Evolutionary conservation across 2,329 filamentous ascomycete genomes (phyloP).

Genomic region (Verticillium klebahnii): DNA sequence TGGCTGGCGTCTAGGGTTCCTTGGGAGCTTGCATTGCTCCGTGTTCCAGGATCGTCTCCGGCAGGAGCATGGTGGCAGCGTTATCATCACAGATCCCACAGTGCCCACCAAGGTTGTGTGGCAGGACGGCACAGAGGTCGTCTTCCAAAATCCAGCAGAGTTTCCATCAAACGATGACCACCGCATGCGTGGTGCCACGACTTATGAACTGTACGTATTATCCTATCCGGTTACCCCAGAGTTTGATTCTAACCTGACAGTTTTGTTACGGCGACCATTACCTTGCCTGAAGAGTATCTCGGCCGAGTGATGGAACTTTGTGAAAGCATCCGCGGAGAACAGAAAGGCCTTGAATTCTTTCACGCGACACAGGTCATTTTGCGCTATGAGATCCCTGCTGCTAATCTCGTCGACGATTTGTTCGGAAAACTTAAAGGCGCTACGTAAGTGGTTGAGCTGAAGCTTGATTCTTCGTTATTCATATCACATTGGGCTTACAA

Average conservation of each 20-base stretch:
- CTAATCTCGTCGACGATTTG: conserved; percentile 91
- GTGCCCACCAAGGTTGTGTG: conserved; percentile 87
- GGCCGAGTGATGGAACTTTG: conserved; percentile 94
- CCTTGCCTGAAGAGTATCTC: conserved; percentile 88
- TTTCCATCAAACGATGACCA: conserved; percentile 69
- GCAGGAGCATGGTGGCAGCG: conserved; percentile 88
- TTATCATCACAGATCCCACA: conserved; percentile 95
- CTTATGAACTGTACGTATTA: conserved; percentile 45
- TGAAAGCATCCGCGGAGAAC: conserved; percentile 81
- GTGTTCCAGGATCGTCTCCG: conserved; percentile 94
- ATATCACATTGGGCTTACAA: neutral
- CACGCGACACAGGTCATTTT: conserved; percentile 89
- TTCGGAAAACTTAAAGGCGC: conserved; percentile 93
- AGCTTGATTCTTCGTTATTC: too few relatives aligned
- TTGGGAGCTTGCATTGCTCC: conserved; percentile 97
- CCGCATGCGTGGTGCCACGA: conserved; percentile 36
- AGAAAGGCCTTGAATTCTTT: conserved; percentile 87
- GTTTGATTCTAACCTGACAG: conserved; percentile 14
- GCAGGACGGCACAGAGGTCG: conserved; percentile 68
- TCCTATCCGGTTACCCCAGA: neutral
- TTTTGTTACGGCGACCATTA: conserved; percentile 79
- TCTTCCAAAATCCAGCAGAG: conserved; percentile 80
- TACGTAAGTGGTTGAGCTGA: conserved; percentile 41
- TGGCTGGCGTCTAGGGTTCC: conserved; percentile 89
- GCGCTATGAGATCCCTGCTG: conserved; percentile 83